Conservation (phyloP, 176 grass and related monocot genomes). For the Juncus effusus region DNA sequence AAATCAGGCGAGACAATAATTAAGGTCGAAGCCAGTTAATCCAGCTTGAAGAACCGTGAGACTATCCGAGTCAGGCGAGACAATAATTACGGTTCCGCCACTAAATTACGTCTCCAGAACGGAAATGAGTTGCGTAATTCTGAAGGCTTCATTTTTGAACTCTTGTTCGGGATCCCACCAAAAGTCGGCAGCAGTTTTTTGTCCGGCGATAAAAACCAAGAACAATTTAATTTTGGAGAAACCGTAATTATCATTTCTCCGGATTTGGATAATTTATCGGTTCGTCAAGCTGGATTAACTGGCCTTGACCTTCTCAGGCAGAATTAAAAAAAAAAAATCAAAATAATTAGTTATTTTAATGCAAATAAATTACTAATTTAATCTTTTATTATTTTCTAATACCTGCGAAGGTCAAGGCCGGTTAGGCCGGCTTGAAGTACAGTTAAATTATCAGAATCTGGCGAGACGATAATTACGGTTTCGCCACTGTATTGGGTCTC, state of each 20-base stretch:
- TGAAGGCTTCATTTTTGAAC: constrained; percentile 78
- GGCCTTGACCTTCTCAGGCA: too few relatives aligned
- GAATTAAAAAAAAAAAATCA: too few relatives aligned
- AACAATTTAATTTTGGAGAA: too few relatives aligned
- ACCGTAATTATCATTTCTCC: too few relatives aligned
- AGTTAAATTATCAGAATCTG: constrained; percentile 85
- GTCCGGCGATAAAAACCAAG: constrained; percentile 73
- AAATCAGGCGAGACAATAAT: too few relatives aligned
- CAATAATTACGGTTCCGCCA: constrained; percentile 82
- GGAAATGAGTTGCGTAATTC: constrained; percentile 92
- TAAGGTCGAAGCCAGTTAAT: constrained; percentile 78
- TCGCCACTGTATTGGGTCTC: constrained; percentile 90
- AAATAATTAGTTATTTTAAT: too few relatives aligned
- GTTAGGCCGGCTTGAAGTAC: constrained; percentile 87
- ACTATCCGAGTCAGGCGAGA: constrained; percentile 91
- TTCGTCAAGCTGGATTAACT: too few relatives aligned
- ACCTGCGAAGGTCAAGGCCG: constrained; percentile 83
- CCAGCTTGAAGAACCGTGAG: constrained; percentile 86
- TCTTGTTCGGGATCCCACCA: constrained; percentile 91
- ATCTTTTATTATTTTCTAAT: background rate
- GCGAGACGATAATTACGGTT: constrained; percentile 87
- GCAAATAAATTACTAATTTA: too few relatives aligned
- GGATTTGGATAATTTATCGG: too few relatives aligned
- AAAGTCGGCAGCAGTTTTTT: constrained; percentile 67
- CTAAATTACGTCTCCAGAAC: constrained; percentile 89